Conservation (phyloP, 2,329 filamentous ascomycete genomes). For the Ophiognomonia clavigignenti-juglandacearum region DNA sequence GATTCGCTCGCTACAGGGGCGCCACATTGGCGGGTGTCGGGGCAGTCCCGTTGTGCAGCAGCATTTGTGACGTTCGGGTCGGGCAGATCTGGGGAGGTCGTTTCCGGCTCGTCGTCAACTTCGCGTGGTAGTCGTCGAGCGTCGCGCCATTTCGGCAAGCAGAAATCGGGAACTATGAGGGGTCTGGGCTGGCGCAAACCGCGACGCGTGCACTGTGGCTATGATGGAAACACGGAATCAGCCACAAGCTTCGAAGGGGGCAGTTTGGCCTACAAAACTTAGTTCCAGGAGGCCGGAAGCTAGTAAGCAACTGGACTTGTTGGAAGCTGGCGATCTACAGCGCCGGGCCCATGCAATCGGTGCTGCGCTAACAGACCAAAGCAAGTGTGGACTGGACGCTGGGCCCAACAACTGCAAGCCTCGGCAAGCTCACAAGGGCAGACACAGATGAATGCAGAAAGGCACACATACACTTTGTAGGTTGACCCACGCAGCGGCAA, state of each 20-base stretch:
- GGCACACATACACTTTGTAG: conserved; percentile 28
- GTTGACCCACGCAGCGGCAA: conserved; percentile 37
- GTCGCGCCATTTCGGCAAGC: conserved; percentile 23
- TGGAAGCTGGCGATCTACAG: neutral
- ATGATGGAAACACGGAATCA: too few species aligned
- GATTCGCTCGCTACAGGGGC: conserved; percentile 18
- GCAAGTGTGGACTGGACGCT: neutral
- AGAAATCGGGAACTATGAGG: conserved; percentile 23
- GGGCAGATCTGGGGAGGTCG: conserved; percentile 18
- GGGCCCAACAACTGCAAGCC: neutral
- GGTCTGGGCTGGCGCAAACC: conserved; percentile 6
- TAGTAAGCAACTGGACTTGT: neutral
- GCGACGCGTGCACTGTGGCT: neutral
- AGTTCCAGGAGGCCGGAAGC: neutral
- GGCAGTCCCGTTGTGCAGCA: conserved; percentile 23
- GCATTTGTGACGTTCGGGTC: conserved; percentile 28
- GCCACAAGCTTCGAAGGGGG: neutral
- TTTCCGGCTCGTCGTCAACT: conserved; percentile 18
- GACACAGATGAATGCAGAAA: neutral
- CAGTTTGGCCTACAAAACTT: neutral
- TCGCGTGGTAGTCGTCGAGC: conserved; percentile 19
- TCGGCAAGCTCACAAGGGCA: neutral
- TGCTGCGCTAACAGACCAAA: neutral
- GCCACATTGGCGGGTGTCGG: conserved; percentile 20
- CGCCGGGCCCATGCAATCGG: conserved; percentile 1